Evolutionary conservation across 352 stramenopile genomes (phyloP).

Genomic region (Phytophthora ramorum): DNA sequence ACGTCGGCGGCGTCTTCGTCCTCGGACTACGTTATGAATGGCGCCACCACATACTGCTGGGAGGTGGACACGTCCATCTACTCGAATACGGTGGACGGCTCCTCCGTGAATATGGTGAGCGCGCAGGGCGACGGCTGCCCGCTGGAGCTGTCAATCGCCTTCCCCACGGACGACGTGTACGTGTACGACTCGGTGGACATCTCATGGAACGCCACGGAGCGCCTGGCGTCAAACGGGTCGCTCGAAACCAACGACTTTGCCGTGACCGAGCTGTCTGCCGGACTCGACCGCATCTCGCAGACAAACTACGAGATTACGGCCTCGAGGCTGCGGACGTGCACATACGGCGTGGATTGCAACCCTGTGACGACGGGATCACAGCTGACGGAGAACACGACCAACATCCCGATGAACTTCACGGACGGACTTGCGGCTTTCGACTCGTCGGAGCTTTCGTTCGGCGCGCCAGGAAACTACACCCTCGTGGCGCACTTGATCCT

Average conservation of each 20-base stretch:
- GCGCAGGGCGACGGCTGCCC: conserved; percentile 56
- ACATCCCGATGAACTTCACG: conserved; percentile 63
- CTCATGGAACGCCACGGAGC: conserved; percentile 72
- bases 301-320: conserved; percentile 59
- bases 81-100: conserved; percentile 50
- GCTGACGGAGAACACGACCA: conserved; percentile 55
- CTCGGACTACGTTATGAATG: conserved; percentile 40
- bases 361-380: conserved; percentile 56
- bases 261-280: conserved; percentile 46
- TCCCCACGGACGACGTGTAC: conserved; percentile 54
- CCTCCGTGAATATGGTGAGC: conserved; percentile 40
- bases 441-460: conserved; percentile 64
- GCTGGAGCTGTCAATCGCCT: conserved; percentile 54
- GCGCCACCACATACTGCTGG: conserved; percentile 69
- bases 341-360: conserved; percentile 52
- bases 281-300: conserved; percentile 62
- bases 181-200: conserved; percentile 65
- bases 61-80: conserved; percentile 64
- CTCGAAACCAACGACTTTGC: conserved; percentile 59
- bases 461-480: conserved; percentile 51
- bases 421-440: conserved; percentile 54
- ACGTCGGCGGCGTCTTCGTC: conserved; percentile 25
- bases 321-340: conserved; percentile 65
- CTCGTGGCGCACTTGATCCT: conserved; percentile 73
- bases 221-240: conserved; percentile 34